phyloP scores from a whole-genome alignment of 2,329 filamentous ascomycete genomes.

The Cordyceps javanica region DNA sequence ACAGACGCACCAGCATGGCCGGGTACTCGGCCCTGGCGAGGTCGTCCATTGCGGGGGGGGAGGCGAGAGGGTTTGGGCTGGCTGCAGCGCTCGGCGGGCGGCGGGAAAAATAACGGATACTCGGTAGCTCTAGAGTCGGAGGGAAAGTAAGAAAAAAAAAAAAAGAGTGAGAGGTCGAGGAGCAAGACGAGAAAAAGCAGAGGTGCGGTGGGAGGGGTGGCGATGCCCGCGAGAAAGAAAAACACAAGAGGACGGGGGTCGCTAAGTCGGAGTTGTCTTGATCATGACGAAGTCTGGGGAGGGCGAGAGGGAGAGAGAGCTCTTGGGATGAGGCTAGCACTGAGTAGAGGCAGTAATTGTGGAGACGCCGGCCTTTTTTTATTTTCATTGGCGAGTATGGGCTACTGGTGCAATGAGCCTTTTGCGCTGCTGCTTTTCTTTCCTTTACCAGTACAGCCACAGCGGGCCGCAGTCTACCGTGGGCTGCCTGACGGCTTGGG shows the following conservation, averaged over 20 bases:
- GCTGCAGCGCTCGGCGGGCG: background rate
- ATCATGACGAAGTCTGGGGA: conserved; percentile 10
- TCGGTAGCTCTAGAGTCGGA: conserved; percentile 17
- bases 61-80: background rate
- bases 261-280: conserved; percentile 1
- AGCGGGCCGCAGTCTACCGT: no score
- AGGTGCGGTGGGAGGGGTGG: background rate
- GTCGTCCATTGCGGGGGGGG: conserved; percentile 63
- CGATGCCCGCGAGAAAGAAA: background rate
- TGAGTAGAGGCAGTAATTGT: no score
- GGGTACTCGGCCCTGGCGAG: conserved; percentile 87
- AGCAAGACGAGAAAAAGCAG: background rate
- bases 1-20: conserved; percentile 73
- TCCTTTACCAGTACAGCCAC: no score
- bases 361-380: background rate
- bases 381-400: background rate
- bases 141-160: background rate
- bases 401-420: no score
- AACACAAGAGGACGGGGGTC: background rate
- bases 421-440: no score
- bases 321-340: conserved; percentile 8
- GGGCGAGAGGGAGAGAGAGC: background rate
- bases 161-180: background rate
- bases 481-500: no score
- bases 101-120: conserved; percentile 8